These are phyloP conservation scores for Solanum pimpinellifolium DNA, from an alignment of 257 asterid genomes.

Conservation along the genomic window DNA sequence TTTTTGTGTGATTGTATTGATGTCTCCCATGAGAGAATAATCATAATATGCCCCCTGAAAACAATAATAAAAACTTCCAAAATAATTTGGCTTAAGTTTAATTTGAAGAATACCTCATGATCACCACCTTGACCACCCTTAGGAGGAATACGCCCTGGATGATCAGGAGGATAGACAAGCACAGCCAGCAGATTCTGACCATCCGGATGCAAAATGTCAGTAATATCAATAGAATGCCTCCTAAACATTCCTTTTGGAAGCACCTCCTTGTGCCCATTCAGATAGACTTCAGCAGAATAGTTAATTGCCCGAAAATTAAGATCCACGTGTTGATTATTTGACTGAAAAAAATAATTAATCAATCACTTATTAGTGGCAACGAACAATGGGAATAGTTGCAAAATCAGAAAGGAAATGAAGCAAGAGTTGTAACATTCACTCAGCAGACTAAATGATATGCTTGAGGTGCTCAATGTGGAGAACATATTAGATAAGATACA, in stretches of 20 bases:
- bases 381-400: background rate
- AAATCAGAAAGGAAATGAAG: background rate
- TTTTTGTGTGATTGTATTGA: background rate
- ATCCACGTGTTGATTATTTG: conserved; percentile 47
- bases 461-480: background rate
- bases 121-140: conserved; percentile 99
- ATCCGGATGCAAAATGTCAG: conserved; percentile 43
- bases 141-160: conserved; percentile 91
- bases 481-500: background rate
- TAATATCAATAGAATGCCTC: conserved; percentile 72
- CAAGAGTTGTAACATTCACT: background rate
- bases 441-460: background rate
- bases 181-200: conserved; percentile 82
- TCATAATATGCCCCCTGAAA: background rate
- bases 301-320: conserved; percentile 84
- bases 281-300: conserved; percentile 82
- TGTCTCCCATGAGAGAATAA: background rate
- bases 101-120: conserved; percentile 66
- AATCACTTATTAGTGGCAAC: conserved; percentile 9
- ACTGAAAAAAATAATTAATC: conserved; percentile 39
- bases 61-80: background rate
- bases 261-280: conserved; percentile 79
- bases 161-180: conserved; percentile 91
- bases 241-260: conserved; percentile 98
- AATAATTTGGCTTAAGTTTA: background rate